A percentile compares a stretch with the other conserved stretches of the same genome.
Evolutionary conservation across 2,329 filamentous ascomycete genomes (phyloP).

Genomic region (Arthrobotrys sphaeroides): DNA sequence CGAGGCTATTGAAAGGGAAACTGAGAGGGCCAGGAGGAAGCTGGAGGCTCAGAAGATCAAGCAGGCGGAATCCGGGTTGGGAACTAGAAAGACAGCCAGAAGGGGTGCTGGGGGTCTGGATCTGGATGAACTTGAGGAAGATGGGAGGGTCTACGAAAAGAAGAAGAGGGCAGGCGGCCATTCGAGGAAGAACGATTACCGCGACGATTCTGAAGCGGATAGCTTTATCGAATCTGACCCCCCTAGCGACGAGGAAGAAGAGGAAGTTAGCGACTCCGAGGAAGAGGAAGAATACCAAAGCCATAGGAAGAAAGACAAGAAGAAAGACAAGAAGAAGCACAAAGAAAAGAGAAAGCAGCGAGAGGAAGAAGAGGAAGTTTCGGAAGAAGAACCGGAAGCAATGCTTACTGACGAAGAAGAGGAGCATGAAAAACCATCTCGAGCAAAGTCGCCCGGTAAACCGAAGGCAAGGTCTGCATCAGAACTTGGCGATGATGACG

Average conservation of each 20-base stretch:
- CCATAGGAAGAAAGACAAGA: conserved; percentile 56
- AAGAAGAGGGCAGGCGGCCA: conserved; percentile 64
- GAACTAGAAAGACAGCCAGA: conserved; percentile 28
- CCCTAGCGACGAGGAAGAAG: conserved; percentile 59
- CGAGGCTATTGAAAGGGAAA: conserved; percentile 66
- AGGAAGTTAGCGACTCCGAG: conserved; percentile 56
- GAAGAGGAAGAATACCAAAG: conserved; percentile 57
- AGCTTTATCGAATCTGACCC: conserved; percentile 63
- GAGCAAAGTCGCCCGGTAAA: conserved; percentile 38
- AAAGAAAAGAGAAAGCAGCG: conserved; percentile 53
- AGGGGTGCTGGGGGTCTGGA: conserved; percentile 64
- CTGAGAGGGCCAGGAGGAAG: conserved; percentile 64
- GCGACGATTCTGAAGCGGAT: conserved; percentile 66
- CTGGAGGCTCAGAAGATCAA: conserved; percentile 65
- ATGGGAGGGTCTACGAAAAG: conserved; percentile 62
- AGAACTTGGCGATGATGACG: conserved; percentile 39
- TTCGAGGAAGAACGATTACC: conserved; percentile 66
- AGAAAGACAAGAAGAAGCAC: conserved; percentile 45
- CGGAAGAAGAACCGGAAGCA: conserved; percentile 56
- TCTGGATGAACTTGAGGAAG: conserved; percentile 68
- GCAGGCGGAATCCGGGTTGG: conserved; percentile 67
- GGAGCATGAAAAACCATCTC: conserved; percentile 30
- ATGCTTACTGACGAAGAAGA: conserved; percentile 55
- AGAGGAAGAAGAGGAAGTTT: conserved; percentile 52
- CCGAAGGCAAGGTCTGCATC: conserved; percentile 40